Percentiles rank a stretch among this genome's conserved stretches.
Evolutionary conservation across 305 asterid species (phyloP).

Genomic region (Fraxinus angustifolia): DNA sequence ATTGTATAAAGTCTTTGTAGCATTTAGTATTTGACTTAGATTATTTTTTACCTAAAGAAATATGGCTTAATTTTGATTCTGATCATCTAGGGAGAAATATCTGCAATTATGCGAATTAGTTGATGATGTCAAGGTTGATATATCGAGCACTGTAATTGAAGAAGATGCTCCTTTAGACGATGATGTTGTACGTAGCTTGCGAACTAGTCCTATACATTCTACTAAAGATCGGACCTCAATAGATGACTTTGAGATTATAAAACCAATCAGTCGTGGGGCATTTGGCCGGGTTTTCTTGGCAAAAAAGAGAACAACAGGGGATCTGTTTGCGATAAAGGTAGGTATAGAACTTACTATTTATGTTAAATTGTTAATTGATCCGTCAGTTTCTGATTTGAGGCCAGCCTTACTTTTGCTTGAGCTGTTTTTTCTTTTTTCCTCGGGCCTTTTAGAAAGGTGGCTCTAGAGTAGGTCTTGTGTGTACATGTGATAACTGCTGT

Average conservation of each 20-base stretch:
- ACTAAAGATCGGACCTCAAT: constrained; percentile 91
- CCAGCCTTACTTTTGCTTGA: background rate
- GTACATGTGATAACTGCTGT: background rate
- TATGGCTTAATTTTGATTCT: constrained; percentile 19
- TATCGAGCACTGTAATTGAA: constrained; percentile 84
- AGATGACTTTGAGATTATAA: constrained; percentile 97
- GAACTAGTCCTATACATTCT: constrained; percentile 92
- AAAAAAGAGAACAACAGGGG: constrained; percentile 95
- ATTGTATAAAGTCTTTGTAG: constrained; percentile 19
- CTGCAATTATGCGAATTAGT: constrained; percentile 91
- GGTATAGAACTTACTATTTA: background rate
- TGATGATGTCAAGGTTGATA: constrained; percentile 92
- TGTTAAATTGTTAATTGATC: background rate
- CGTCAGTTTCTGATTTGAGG: constrained; percentile 4
- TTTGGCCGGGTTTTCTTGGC: constrained; percentile 98
- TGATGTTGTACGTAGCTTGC: constrained; percentile 92
- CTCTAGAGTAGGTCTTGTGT: background rate
- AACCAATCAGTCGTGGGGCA: constrained; percentile 99
- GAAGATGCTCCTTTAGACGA: constrained; percentile 98
- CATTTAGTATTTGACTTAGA: background rate
- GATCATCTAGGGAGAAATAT: constrained; percentile 78
- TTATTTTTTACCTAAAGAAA: background rate
- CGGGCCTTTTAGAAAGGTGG: constrained; percentile 1
- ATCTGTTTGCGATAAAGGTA: constrained; percentile 97
- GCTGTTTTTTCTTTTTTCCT: constrained; percentile 10